Base-by-base conservation (phyloP, 129 eudicot species). In the Chrysanthemum makinoi region DNA sequence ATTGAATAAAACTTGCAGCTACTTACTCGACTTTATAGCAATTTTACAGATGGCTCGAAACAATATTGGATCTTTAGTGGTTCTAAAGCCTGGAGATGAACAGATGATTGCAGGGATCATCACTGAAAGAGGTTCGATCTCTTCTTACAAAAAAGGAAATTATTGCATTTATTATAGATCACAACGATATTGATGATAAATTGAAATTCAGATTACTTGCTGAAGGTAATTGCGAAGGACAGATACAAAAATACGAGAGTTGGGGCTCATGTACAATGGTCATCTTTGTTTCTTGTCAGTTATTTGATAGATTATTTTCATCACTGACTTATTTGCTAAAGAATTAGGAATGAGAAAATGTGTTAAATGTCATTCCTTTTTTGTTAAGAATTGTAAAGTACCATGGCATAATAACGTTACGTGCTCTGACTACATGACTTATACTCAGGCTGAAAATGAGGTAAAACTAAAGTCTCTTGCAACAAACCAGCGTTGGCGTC, bases 61-160 rank as follows among this genome's bases (percentile, higher is more conserved):
- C 76, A 87, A 94, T 62, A 82, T 94, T 26, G 96, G 98, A 66
- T 94, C 96, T 16, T 80, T 94, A 75, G 96, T 94, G 75, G 98
- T 94, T 70, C 80, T 94, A 17, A 87, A 84, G 80, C 95, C 96
- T 9, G 98, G 98, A 72, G 82, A 89, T 39, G 76, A 80, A 22
- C 89, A 94, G 19, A 78, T 68, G 65, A 86, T 93, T 28, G 98
- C 90, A 69, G 96, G 96, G 67, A 93, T 93, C 65, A 52, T 89
- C 67, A 89, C 96, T 16, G 98, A 89, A 69, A 79, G 96, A 93
- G 96, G 98, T 93, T 84, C 68, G 11, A 0, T 3, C 13, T 24
- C 20, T 62, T 30, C 10, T 39, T 39, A 39, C 46, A 6, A 39
- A 39, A 12, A 62, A 20, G 35, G 5, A 62, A 62, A 39, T 39